A percentile compares a stretch with the other conserved stretches of the same genome.
phyloP scores from a whole-genome alignment of 257 asterid species.

The Solanum dulcamara region DNA sequence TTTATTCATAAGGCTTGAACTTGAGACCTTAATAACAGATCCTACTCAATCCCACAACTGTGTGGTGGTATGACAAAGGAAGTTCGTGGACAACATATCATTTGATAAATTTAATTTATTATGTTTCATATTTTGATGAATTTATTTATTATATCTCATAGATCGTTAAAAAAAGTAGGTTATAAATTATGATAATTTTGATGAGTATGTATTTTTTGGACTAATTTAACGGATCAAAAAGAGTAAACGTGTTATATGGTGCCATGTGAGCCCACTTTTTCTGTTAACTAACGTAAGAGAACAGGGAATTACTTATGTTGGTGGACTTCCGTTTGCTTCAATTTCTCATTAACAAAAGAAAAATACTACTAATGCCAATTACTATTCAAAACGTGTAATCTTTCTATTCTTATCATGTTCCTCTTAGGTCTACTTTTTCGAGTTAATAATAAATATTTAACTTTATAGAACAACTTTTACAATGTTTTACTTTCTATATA shows the following conservation, averaged over 20 bases:
- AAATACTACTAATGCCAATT: too few species aligned
- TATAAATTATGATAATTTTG: not conserved
- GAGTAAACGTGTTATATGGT: slow-evolving; percentile 5
- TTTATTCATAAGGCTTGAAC: too few species aligned
- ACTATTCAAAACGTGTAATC: not conserved
- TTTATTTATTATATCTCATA: not conserved
- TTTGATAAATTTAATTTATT: not conserved
- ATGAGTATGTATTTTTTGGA: not conserved
- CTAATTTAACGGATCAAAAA: slow-evolving; percentile 4
- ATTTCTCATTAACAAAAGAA: not conserved
- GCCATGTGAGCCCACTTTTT: slow-evolving; percentile 19
- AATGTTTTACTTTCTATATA: not conserved
- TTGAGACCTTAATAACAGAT: too few species aligned
- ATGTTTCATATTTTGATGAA: not conserved
- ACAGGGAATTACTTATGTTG: not conserved
- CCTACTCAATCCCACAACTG: not conserved
- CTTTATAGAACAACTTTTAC: not conserved
- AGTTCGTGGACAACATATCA: not conserved
- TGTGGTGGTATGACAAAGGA: not conserved
- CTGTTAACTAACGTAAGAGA: slow-evolving; percentile 15
- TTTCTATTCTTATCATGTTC: not conserved
- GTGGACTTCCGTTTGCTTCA: slow-evolving; percentile 2
- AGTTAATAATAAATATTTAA: not conserved
- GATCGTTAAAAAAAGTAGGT: not conserved
- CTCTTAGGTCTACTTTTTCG: not conserved